A percentile compares a stretch with the other conserved stretches of the same genome.
phyloP scores from a whole-genome alignment of 306 rosid genomes.

The Begonia loranthoides region DNA sequence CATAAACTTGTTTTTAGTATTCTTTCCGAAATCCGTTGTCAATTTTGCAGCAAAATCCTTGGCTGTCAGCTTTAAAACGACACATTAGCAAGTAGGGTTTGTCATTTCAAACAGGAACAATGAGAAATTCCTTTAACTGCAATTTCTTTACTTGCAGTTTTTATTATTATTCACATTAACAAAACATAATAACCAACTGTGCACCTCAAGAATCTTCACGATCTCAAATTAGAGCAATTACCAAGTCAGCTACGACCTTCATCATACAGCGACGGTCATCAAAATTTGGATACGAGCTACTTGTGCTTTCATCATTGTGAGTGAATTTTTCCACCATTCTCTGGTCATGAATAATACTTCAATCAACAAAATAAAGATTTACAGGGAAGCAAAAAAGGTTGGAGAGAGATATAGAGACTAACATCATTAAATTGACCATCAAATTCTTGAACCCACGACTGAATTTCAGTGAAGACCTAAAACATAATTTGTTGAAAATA shows the following conservation, averaged over 20 bases:
- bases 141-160: no score
- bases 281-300: constrained; percentile 8
- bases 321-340: constrained; percentile 9
- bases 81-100: no score
- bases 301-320: constrained; percentile 4
- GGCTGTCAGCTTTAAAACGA: no score
- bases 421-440: constrained; percentile 18
- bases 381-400: neutral
- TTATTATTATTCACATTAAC: no score
- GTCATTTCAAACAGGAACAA: no score
- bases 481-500: neutral
- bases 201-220: no score
- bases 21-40: no score
- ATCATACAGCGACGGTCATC: constrained; percentile 14
- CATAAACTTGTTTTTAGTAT: no score
- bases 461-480: constrained; percentile 20
- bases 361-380: neutral
- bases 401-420: constrained; percentile 7
- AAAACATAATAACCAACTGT: no score
- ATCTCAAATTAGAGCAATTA: constrained; percentile 5
- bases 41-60: no score
- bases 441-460: constrained; percentile 15
- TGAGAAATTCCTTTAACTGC: no score
- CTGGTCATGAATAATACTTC: constrained; percentile 10
- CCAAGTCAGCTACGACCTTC: constrained; percentile 18